Conservation (phyloP, 495 filamentous ascomycete species). For the Aspergillus incahuasiensis region DNA sequence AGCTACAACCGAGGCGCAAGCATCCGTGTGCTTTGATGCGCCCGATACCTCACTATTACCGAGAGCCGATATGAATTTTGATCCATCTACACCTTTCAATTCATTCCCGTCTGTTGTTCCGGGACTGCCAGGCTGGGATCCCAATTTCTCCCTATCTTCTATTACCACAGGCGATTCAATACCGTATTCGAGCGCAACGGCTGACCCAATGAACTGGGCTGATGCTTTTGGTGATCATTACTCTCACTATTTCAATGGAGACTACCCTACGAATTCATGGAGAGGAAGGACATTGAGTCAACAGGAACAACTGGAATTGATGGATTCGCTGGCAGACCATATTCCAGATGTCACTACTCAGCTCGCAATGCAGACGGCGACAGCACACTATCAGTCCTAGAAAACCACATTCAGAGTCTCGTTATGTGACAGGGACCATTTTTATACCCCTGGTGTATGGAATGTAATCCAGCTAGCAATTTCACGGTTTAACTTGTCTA, state of each 20-base stretch:
- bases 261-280: conserved; percentile 39
- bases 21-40: conserved; percentile 22
- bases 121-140: conserved; percentile 46
- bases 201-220: conserved; percentile 40
- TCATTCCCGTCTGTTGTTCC: conserved; percentile 41
- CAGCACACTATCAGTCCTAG: conserved; percentile 53
- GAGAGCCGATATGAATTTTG: conserved; percentile 31
- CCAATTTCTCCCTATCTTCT: conserved; percentile 41
- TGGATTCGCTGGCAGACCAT: conserved; percentile 60
- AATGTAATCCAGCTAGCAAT: neutral
- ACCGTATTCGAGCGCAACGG: conserved; percentile 34
- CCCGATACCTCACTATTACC: conserved; percentile 20
- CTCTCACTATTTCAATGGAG: conserved; percentile 47
- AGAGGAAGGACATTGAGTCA: conserved; percentile 63
- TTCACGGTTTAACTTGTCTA: neutral
- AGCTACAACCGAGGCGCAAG: conserved; percentile 9
- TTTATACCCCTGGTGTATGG: neutral
- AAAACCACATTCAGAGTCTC: neutral
- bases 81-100: conserved; percentile 43
- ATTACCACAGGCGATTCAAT: conserved; percentile 38
- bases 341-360: conserved; percentile 49
- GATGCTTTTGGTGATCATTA: conserved; percentile 44
- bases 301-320: conserved; percentile 66
- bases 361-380: conserved; percentile 50
- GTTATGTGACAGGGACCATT: neutral